Evolutionary conservation across 2,329 filamentous ascomycete species (phyloP).

Genomic region (Ophiostoma quercus): DNA sequence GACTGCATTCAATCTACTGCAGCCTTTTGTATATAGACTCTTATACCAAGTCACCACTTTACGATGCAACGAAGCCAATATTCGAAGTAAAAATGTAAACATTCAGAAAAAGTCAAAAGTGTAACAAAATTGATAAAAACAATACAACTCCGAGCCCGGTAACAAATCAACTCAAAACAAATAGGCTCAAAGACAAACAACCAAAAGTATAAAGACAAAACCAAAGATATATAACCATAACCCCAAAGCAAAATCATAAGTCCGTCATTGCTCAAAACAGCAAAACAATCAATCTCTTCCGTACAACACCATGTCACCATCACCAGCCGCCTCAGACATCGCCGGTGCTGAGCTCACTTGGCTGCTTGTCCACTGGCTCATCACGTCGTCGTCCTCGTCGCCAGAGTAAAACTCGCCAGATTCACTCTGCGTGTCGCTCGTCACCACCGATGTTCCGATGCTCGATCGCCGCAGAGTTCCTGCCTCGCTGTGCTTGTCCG

Average conservation of each 20-base stretch:
- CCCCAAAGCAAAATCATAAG: not conserved
- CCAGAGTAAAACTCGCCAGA: slow-evolving; percentile 34
- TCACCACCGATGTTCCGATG: slow-evolving; percentile 31
- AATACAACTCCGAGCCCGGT: not conserved
- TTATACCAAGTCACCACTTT: slow-evolving; percentile 3
- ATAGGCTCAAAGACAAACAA: not conserved
- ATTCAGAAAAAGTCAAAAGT: not conserved
- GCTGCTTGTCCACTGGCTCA: slow-evolving; percentile 40
- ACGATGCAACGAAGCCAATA: not conserved
- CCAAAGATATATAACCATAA: not conserved
- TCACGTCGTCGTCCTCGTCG: slow-evolving; percentile 34
- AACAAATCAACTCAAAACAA: not conserved
- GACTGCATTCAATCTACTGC: not conserved
- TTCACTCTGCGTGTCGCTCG: slow-evolving; percentile 33
- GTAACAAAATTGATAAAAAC: not conserved
- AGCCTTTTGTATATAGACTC: not conserved
- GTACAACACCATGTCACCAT: slow-evolving; percentile 30
- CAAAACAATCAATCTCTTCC: slow-evolving; percentile 13
- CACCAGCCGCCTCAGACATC: slow-evolving; percentile 28
- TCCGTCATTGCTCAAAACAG: too few species aligned
- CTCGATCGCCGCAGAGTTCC: slow-evolving; percentile 47
- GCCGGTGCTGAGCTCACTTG: slow-evolving; percentile 30
- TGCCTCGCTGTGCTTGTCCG: slow-evolving; percentile 45
- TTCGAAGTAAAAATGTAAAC: not conserved
- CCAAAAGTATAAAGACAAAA: slow-evolving; percentile 4